Conservation (phyloP, 805 yeast species). For the Starmerella vaccinii region DNA sequence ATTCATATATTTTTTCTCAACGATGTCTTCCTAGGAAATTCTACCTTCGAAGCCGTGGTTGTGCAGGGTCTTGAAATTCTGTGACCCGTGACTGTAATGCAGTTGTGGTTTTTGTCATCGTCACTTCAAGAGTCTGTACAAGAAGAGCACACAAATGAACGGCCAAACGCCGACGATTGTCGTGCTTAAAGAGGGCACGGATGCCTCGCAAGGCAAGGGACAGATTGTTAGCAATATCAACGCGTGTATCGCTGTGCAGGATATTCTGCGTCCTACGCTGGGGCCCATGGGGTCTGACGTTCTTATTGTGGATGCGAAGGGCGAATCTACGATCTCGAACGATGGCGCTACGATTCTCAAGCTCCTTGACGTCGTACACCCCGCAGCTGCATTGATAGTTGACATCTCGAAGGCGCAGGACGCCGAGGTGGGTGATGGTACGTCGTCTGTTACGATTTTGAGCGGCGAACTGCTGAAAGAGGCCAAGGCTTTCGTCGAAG, state of each 20-base stretch:
- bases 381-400: slow-evolving; percentile 93
- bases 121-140: not conserved
- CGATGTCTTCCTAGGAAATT: too few relatives aligned
- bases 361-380: slow-evolving; percentile 89
- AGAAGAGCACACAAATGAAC: slow-evolving; percentile 20
- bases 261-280: slow-evolving; percentile 82
- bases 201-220: slow-evolving; percentile 91
- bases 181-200: slow-evolving; percentile 96
- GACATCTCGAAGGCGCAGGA: slow-evolving; percentile 94
- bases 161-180: slow-evolving; percentile 97
- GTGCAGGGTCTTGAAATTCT: too few relatives aligned
- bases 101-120: slow-evolving; percentile 1
- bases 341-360: slow-evolving; percentile 96
- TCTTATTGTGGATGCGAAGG: slow-evolving; percentile 69
- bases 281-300: slow-evolving; percentile 98
- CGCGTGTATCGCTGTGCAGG: slow-evolving; percentile 96
- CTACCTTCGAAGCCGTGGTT: too few relatives aligned
- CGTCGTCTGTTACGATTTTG: slow-evolving; percentile 88
- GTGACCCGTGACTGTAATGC: slow-evolving; percentile 3
- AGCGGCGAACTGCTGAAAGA: slow-evolving; percentile 87
- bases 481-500: slow-evolving; percentile 83
- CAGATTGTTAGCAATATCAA: slow-evolving; percentile 91
- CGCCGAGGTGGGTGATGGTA: slow-evolving; percentile 97
- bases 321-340: slow-evolving; percentile 88
- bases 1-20: too few relatives aligned